Conservation (phyloP, 2,329 filamentous ascomycete genomes). For the Biscogniauxia sp. region DNA sequence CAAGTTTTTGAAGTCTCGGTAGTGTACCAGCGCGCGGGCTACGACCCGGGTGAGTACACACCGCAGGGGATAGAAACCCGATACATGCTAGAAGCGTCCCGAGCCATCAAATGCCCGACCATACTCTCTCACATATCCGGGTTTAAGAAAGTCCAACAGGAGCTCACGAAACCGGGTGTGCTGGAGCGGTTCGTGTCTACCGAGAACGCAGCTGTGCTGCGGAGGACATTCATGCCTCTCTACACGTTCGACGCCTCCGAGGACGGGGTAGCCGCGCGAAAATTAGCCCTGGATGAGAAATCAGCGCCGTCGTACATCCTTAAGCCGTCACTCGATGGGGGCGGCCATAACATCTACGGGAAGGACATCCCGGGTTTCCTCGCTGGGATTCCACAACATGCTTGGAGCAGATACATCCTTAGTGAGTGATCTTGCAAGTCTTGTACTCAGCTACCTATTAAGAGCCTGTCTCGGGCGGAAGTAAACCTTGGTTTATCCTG, state of each 20-base stretch:
- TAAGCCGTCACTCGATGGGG: slow-evolving; percentile 44
- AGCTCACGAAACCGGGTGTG: slow-evolving; percentile 31
- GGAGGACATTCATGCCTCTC: slow-evolving; percentile 37
- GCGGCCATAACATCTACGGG: slow-evolving; percentile 42
- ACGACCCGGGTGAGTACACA: slow-evolving; percentile 40
- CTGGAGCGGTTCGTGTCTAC: slow-evolving; percentile 34
- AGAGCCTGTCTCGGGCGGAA: too few species aligned
- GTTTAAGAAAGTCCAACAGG: slow-evolving; percentile 43
- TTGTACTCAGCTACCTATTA: too few species aligned
- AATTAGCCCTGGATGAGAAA: slow-evolving; percentile 23
- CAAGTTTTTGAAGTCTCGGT: slow-evolving; percentile 38
- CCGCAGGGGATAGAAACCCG: slow-evolving; percentile 29
- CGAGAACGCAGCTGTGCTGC: slow-evolving; percentile 27
- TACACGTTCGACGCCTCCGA: slow-evolving; percentile 34
- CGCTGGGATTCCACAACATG: slow-evolving; percentile 16
- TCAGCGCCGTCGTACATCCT: slow-evolving; percentile 34
- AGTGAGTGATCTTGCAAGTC: slow-evolving; percentile 12
- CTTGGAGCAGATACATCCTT: slow-evolving; percentile 36
- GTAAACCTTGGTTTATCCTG: too few species aligned
- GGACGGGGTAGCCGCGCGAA: slow-evolving; percentile 26
- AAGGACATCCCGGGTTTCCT: slow-evolving; percentile 37
- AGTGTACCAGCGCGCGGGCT: slow-evolving; percentile 42
- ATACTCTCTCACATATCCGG: slow-evolving; percentile 40
- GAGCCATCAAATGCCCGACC: slow-evolving; percentile 44
- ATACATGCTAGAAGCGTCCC: slow-evolving; percentile 36